Conservation (phyloP, 495 filamentous ascomycete genomes). For the Usnea hakonensis region DNA sequence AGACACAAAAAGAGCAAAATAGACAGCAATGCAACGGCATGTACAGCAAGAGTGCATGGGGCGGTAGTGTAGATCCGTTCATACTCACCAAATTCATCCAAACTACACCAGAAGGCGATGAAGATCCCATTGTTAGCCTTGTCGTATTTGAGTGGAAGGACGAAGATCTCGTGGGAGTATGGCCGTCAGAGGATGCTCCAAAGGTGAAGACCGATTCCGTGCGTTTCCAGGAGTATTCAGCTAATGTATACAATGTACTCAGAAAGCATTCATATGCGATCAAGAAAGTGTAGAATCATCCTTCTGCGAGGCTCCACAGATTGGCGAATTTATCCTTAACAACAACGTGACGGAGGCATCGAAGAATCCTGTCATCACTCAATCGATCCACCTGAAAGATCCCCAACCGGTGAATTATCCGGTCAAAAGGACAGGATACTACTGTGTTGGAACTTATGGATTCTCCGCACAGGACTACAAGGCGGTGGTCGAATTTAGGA, state of each 20-base stretch:
- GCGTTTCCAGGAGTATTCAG: not conserved
- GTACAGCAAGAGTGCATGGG: slow-evolving; percentile 89
- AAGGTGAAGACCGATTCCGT: slow-evolving; percentile 11
- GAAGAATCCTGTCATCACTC: slow-evolving; percentile 61
- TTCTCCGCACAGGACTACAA: slow-evolving; percentile 59
- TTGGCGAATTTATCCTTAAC: slow-evolving; percentile 79
- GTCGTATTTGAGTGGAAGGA: slow-evolving; percentile 94
- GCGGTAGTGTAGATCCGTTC: slow-evolving; percentile 78
- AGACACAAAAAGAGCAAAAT: slow-evolving; percentile 71
- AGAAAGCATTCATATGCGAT: slow-evolving; percentile 73
- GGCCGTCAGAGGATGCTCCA: slow-evolving; percentile 18
- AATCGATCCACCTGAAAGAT: slow-evolving; percentile 75
- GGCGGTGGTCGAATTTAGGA: slow-evolving; percentile 82
- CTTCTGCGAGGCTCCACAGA: slow-evolving; percentile 62
- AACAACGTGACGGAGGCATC: slow-evolving; percentile 62
- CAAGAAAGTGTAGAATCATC: slow-evolving; percentile 54
- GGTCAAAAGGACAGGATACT: slow-evolving; percentile 87
- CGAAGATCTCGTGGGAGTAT: slow-evolving; percentile 63
- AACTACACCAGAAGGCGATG: slow-evolving; percentile 42
- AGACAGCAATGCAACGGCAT: slow-evolving; percentile 91
- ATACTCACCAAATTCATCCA: slow-evolving; percentile 77
- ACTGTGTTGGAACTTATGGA: slow-evolving; percentile 75
- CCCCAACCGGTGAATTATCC: slow-evolving; percentile 67
- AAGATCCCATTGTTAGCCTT: slow-evolving; percentile 72
- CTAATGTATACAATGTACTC: slow-evolving; percentile 8